A percentile compares a stretch with the other conserved stretches of the same genome.
Conservation (phyloP, 75 land plant species). For the Azolla pinnata region DNA sequence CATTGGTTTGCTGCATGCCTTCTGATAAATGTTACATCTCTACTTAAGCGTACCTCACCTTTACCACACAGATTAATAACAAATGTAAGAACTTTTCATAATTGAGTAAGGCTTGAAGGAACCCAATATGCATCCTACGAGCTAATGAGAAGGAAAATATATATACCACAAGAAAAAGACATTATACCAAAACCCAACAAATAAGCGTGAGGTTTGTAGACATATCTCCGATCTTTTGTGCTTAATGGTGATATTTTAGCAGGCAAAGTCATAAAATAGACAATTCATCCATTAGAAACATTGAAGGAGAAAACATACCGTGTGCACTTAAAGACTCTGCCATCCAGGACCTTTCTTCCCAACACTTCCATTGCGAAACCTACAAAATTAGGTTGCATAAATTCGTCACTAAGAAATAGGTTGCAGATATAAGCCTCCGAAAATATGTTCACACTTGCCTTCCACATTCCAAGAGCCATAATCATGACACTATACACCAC, state of each 20-base stretch:
- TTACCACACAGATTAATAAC: too few relatives aligned
- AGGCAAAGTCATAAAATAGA: too few relatives aligned
- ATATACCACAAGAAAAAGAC: too few relatives aligned
- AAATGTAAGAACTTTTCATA: neutral
- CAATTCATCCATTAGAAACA: too few relatives aligned
- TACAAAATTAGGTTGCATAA: neutral
- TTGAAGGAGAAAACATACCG: neutral
- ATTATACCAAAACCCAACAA: too few relatives aligned
- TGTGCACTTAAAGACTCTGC: neutral
- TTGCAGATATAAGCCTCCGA: neutral
- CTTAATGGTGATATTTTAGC: too few relatives aligned
- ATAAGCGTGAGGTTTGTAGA: too few relatives aligned
- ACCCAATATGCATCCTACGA: too few relatives aligned
- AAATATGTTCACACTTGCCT: constrained; percentile 23
- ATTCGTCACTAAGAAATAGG: neutral
- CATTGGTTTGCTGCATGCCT: constrained; percentile 7
- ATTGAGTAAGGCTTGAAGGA: too few relatives aligned
- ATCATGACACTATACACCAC: constrained; percentile 62
- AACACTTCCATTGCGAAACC: constrained; percentile 12
- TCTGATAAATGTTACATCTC: constrained; percentile 8
- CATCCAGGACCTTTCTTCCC: constrained; percentile 11
- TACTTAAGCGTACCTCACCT: constrained; percentile 2
- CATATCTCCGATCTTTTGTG: too few relatives aligned
- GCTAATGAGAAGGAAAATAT: too few relatives aligned
- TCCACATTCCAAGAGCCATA: constrained; percentile 50